Evolutionary conservation across 2,329 filamentous ascomycete genomes (phyloP).

Genomic region (Aspergillus quadrilineatus): DNA sequence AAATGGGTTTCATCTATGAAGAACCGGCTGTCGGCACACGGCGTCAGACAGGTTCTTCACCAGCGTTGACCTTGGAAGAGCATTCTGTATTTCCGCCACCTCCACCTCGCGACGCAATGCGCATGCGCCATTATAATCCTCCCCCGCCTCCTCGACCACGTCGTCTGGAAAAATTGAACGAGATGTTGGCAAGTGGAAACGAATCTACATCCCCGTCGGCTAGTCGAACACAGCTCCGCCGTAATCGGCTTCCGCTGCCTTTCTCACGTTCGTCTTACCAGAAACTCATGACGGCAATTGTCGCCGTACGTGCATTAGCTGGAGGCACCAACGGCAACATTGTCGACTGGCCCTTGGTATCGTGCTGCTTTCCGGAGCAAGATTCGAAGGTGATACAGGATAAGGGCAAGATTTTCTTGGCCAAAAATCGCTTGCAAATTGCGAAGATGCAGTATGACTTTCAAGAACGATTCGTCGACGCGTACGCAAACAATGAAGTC

Average conservation of each 20-base stretch:
- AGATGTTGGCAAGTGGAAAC: constrained; percentile 15
- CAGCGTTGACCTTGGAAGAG: neutral
- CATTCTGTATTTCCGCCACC: neutral
- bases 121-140: neutral
- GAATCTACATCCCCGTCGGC: constrained; percentile 4
- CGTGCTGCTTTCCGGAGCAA: constrained; percentile 41
- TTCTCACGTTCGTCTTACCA: constrained; percentile 31
- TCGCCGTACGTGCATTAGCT: constrained; percentile 45
- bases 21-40: neutral
- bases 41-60: neutral
- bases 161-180: constrained; percentile 30
- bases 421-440: constrained; percentile 41
- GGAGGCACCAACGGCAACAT: constrained; percentile 44
- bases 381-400: constrained; percentile 40
- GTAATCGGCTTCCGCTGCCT: constrained; percentile 23
- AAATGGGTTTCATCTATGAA: constrained; percentile 7
- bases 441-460: constrained; percentile 48
- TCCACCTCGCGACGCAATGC: neutral
- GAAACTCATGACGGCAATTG: constrained; percentile 44
- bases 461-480: constrained; percentile 46
- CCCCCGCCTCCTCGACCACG: constrained; percentile 19
- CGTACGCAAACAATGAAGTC: constrained; percentile 44
- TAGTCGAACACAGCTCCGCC: constrained; percentile 20
- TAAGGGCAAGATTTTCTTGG: constrained; percentile 38
- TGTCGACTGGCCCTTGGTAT: constrained; percentile 49